Conservation (phyloP, 2,329 filamentous ascomycete species). For the Sporothrix protearum region DNA sequence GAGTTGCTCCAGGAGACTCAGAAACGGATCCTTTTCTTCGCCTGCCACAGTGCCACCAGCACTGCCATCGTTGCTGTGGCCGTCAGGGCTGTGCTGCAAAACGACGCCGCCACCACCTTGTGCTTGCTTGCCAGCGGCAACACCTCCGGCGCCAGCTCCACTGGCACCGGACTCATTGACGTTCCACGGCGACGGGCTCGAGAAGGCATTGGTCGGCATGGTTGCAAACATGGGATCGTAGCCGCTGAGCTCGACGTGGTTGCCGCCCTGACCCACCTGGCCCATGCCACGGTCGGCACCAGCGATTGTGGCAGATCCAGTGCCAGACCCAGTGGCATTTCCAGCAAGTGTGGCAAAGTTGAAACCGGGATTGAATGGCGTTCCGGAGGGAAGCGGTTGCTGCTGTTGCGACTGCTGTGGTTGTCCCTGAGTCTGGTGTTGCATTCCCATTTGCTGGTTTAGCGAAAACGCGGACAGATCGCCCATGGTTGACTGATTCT, state of each 20-base stretch:
- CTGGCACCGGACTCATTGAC: constrained; percentile 36
- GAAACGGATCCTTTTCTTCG: constrained; percentile 75
- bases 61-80: constrained; percentile 48
- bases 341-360: constrained; percentile 23
- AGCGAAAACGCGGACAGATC: constrained; percentile 8
- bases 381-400: constrained; percentile 25
- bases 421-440: constrained; percentile 20
- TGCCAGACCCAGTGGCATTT: neutral
- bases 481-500: neutral
- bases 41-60: constrained; percentile 44
- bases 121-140: neutral
- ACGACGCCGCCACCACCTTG: constrained; percentile 8
- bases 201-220: constrained; percentile 51
- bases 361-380: constrained; percentile 31
- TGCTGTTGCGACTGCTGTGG: constrained; percentile 25
- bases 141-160: constrained; percentile 24
- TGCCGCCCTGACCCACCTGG: neutral
- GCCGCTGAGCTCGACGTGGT: constrained; percentile 32
- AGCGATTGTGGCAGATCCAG: neutral
- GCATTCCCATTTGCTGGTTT: neutral
- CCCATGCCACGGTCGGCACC: neutral
- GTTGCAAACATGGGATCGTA: constrained; percentile 61
- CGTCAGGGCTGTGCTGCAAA: constrained; percentile 44
- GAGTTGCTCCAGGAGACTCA: constrained; percentile 74
- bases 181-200: constrained; percentile 52